Conservation (phyloP, 441 rosid species). For the Aleurites moluccanus region DNA sequence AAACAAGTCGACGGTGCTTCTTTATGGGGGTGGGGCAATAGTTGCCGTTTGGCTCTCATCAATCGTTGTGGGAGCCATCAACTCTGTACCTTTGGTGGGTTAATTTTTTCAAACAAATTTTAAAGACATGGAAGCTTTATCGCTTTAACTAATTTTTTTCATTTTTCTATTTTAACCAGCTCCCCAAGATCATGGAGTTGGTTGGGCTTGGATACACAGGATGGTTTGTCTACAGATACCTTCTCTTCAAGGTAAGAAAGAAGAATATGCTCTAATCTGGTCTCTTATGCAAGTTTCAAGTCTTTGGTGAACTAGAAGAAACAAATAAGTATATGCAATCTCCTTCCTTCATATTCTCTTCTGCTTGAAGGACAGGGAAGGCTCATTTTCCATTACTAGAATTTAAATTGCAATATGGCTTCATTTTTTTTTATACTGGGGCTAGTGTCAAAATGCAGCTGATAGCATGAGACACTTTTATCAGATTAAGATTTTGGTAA, state of each 20-base stretch:
- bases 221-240: slow-evolving; percentile 99
- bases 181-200: slow-evolving; percentile 96
- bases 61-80: slow-evolving; percentile 75
- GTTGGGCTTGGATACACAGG: slow-evolving; percentile 99
- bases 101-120: not conserved
- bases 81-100: slow-evolving; percentile 97
- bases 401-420: not conserved
- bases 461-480: too few relatives aligned
- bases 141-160: not conserved
- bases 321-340: not conserved
- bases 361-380: not conserved
- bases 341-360: too few relatives aligned
- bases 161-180: slow-evolving; percentile 41
- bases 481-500: too few relatives aligned
- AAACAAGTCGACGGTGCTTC: slow-evolving; percentile 86
- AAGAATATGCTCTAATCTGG: not conserved
- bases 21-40: slow-evolving; percentile 89
- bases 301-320: not conserved
- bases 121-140: not conserved
- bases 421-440: too few relatives aligned
- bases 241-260: slow-evolving; percentile 88
- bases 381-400: not conserved
- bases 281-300: not conserved
- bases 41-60: slow-evolving; percentile 92
- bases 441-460: too few relatives aligned